Conservation (phyloP, 164 flowering plant species). For the Paratinospora sagittata region DNA sequence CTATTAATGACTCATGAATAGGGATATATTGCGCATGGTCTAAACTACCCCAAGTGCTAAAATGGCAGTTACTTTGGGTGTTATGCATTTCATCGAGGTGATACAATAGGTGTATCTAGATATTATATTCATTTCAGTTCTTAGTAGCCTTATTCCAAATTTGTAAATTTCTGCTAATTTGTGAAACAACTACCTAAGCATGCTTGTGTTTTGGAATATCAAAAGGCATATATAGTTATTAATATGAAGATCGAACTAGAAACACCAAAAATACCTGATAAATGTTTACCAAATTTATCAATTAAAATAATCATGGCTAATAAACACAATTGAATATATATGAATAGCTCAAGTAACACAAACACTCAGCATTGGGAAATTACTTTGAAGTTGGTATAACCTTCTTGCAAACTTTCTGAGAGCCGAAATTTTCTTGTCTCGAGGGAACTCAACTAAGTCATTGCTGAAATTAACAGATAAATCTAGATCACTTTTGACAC, state of each 20-base stretch:
- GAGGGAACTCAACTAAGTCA: slow-evolving; percentile 25
- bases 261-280: not conserved
- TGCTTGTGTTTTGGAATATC: too few species aligned
- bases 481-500: slow-evolving; percentile 57
- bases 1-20: too few species aligned
- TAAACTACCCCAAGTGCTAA: too few species aligned
- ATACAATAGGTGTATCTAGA: too few species aligned
- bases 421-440: slow-evolving; percentile 40
- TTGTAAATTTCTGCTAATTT: too few species aligned
- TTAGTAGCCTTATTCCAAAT: too few species aligned
- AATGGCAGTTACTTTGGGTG: too few species aligned
- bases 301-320: not conserved
- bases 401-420: slow-evolving; percentile 44
- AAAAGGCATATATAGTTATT: not conserved
- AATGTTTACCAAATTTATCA: not conserved
- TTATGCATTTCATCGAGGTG: too few species aligned
- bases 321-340: not conserved
- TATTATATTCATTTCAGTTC: too few species aligned
- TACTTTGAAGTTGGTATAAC: slow-evolving; percentile 48
- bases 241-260: not conserved
- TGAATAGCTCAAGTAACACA: not conserved
- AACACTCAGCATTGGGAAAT: slow-evolving; percentile 10
- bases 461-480: slow-evolving; percentile 52
- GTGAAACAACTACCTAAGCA: too few species aligned
- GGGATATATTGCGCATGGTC: too few species aligned